These are phyloP conservation scores for Ocimum tenuiflorum DNA, from an alignment of 257 asterid species.

Conservation along the genomic window DNA sequence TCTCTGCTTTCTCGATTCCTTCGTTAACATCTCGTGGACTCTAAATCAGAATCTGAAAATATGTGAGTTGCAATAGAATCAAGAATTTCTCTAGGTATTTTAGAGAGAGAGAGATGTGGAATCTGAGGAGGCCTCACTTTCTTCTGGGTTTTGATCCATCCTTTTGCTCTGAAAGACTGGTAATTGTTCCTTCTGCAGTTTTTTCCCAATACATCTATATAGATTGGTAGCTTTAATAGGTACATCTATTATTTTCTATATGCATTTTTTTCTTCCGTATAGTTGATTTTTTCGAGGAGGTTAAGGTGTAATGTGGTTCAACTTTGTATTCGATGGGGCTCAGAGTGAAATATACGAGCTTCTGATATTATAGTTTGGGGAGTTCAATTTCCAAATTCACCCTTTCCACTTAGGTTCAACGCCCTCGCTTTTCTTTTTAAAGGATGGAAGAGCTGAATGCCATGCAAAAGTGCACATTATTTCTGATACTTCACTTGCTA, in stretches of 20 bases:
- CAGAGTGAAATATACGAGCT: background rate
- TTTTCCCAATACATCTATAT: background rate
- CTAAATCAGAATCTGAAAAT: constrained; percentile 5
- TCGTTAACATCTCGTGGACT: background rate
- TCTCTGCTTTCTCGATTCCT: background rate
- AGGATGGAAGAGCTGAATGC: constrained; percentile 8
- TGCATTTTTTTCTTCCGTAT: background rate
- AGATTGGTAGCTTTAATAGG: background rate
- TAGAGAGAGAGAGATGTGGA: constrained; percentile 38
- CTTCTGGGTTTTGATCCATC: constrained; percentile 69
- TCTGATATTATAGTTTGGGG: background rate
- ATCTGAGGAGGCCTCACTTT: constrained; percentile 57
- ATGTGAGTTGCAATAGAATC: constrained; percentile 22
- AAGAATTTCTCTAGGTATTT: background rate
- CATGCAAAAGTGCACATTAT: background rate
- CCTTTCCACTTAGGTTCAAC: background rate
- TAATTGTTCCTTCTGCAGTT: constrained; percentile 28
- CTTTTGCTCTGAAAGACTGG: constrained; percentile 54
- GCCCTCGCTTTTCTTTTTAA: background rate
- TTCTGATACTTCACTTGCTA: background rate
- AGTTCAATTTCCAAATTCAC: background rate
- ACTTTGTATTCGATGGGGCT: background rate
- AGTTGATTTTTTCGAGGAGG: background rate
- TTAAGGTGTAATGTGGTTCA: constrained; percentile 17
- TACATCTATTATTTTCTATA: background rate